Conservation (phyloP, 306 rosid genomes). For the Canavalia ensiformis region DNA sequence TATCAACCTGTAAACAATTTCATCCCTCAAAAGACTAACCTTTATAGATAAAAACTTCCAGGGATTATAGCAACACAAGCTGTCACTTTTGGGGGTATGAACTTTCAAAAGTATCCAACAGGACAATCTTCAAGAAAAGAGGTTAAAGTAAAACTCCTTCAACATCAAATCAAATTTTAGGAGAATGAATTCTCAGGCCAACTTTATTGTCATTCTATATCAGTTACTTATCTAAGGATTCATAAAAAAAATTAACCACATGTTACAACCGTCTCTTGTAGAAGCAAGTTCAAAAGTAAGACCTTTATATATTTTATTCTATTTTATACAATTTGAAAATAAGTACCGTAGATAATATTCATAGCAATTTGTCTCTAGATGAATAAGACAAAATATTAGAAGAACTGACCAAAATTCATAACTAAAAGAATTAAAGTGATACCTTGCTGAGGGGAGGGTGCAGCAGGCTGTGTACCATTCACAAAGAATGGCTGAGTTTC, state of each 20-base stretch:
- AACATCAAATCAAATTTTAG: no score
- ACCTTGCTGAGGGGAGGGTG: constrained; percentile 41
- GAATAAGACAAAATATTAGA: background rate
- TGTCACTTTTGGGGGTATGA: background rate
- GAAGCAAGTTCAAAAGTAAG: no score
- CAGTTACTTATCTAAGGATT: no score
- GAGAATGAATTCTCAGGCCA: background rate
- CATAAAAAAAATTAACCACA: no score
- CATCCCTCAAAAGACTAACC: background rate
- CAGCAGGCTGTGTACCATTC: constrained; percentile 6
- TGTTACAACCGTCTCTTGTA: no score
- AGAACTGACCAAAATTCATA: background rate
- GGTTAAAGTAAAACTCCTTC: no score
- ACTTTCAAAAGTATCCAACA: background rate
- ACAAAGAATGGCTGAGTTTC: constrained; percentile 59
- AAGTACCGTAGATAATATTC: background rate
- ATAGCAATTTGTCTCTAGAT: background rate
- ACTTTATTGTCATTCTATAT: background rate
- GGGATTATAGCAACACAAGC: background rate
- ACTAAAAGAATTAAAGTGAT: background rate
- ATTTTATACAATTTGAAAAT: no score
- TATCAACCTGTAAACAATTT: background rate
- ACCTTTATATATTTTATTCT: no score
- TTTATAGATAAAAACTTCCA: background rate
- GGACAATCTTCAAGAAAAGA: background rate